Evolutionary conservation across 495 filamentous ascomycete species (phyloP).

Genomic region (Entonaema liquescens): DNA sequence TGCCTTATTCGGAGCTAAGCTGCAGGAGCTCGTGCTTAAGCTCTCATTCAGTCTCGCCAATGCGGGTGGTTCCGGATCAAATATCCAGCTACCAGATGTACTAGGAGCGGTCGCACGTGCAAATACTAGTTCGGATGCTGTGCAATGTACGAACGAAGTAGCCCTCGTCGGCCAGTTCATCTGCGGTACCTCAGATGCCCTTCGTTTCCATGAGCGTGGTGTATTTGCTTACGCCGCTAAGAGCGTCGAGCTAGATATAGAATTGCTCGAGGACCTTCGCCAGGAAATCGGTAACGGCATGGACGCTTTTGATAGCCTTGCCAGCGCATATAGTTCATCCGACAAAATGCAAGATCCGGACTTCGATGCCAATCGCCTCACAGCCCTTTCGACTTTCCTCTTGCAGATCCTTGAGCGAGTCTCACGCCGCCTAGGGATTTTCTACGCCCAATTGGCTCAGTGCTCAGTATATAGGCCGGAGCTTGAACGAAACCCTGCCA

Average conservation of each 20-base stretch:
- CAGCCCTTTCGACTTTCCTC: slow-evolving; percentile 55
- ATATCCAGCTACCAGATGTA: slow-evolving; percentile 55
- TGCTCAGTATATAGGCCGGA: slow-evolving; percentile 56
- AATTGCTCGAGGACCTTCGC: slow-evolving; percentile 58
- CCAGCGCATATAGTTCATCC: slow-evolving; percentile 35
- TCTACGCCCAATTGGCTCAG: slow-evolving; percentile 56
- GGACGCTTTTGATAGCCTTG: slow-evolving; percentile 59
- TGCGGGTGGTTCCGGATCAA: slow-evolving; percentile 41
- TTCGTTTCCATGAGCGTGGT: slow-evolving; percentile 56
- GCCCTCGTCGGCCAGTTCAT: slow-evolving; percentile 59
- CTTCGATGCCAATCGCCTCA: slow-evolving; percentile 42
- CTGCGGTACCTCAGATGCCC: slow-evolving; percentile 49
- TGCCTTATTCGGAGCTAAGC: slow-evolving; percentile 56
- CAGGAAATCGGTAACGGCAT: slow-evolving; percentile 60
- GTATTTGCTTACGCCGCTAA: slow-evolving; percentile 58
- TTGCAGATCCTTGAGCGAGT: slow-evolving; percentile 60
- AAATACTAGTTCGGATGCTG: slow-evolving; percentile 55
- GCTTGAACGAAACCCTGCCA: slow-evolving; percentile 58
- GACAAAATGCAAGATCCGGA: slow-evolving; percentile 36
- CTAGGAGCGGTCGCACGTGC: slow-evolving; percentile 58
- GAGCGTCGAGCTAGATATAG: slow-evolving; percentile 57
- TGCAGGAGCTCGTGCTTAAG: slow-evolving; percentile 61
- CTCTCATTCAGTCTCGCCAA: slow-evolving; percentile 57
- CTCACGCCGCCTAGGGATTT: slow-evolving; percentile 56
- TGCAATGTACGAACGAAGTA: slow-evolving; percentile 55